Evolutionary conservation across 2,329 filamentous ascomycete genomes (phyloP).

Genomic region (Fusarium torulosum): DNA sequence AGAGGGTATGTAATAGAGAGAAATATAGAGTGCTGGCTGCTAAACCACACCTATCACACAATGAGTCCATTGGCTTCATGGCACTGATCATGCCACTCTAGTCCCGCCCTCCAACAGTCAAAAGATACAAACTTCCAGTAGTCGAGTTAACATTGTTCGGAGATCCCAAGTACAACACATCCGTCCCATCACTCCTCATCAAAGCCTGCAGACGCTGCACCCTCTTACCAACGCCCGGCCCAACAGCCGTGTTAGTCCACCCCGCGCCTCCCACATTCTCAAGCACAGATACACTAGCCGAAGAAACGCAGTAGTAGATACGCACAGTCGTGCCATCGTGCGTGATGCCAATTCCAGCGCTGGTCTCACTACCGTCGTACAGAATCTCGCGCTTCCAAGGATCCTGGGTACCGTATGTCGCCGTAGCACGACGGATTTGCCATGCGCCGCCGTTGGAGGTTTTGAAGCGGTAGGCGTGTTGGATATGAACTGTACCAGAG

Average conservation of each 20-base stretch:
- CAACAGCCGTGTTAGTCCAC: conserved; percentile 27
- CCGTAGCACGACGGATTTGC: conserved; percentile 21
- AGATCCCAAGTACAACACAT: conserved; percentile 26
- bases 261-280: conserved; percentile 15
- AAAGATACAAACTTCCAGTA: conserved; percentile 25
- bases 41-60: too few species aligned
- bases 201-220: conserved; percentile 26
- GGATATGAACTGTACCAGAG: conserved; percentile 5
- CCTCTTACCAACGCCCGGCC: conserved; percentile 11
- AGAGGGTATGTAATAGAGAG: too few species aligned
- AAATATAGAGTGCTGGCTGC: too few species aligned
- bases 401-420: conserved; percentile 9
- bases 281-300: conserved; percentile 27
- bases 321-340: conserved; percentile 17
- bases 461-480: conserved; percentile 22
- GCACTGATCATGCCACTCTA: neutral
- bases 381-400: conserved; percentile 21
- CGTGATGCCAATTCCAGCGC: conserved; percentile 17
- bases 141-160: conserved; percentile 28
- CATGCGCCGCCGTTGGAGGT: neutral
- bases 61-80: too few species aligned
- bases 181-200: conserved; percentile 26
- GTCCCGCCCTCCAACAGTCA: conserved; percentile 1
- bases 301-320: conserved; percentile 18
- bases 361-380: conserved; percentile 11